Base-by-base conservation (phyloP, 306 rosid genomes). In the Morella rubra region DNA sequence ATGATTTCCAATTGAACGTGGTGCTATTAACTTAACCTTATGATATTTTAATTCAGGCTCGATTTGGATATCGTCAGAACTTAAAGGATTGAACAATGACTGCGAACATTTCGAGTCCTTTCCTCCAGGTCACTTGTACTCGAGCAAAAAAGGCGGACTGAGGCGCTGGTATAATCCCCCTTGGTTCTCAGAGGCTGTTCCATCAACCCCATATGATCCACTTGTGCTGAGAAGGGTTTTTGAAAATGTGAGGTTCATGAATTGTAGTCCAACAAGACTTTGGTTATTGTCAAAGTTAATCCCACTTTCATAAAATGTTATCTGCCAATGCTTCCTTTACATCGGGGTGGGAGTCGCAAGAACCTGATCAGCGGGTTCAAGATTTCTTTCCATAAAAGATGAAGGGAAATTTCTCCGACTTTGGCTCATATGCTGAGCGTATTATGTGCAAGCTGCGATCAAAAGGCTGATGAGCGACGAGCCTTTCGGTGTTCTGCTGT, bases 391-490 rank as follows among this genome's bases (percentile, higher is more conserved):
- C 1, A 15, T 10, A 22, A 56, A 56, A 20, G 15, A 22, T 44
- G 27, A 40, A 49, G 27, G 14, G 20, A 51, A 13, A 4, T 8
- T 24, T 51, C 37, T 46, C 4, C 13, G n/a, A 8, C 8, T 20
- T 7, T 32, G 46, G 18, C 82, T 76, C 47, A 83, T 60, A 12
- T 46, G 40, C 9, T 60, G 66, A 62, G 64, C 80, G 72, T 60
- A 37, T 74, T 69, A 58, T 42, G 13, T 78, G 73, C 90, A 96
- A 97, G 92, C 98, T 46, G 99, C 92, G 58, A 87, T 88, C 84
- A 96, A 96, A 72, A 87, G 99, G 87, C 81, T 92, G 70, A 96
- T 96, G 99, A 96, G 93, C 42, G 99, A 96, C 88, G 99, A 92
- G 75, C 99, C 99, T 51, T 96, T 96, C 0, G 98, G 99, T 15